Evolutionary conservation across 768 basidiomycete species (phyloP), one percentile per base, ranked within the genome.

Genomic region (Podaxis sp.): DNA sequence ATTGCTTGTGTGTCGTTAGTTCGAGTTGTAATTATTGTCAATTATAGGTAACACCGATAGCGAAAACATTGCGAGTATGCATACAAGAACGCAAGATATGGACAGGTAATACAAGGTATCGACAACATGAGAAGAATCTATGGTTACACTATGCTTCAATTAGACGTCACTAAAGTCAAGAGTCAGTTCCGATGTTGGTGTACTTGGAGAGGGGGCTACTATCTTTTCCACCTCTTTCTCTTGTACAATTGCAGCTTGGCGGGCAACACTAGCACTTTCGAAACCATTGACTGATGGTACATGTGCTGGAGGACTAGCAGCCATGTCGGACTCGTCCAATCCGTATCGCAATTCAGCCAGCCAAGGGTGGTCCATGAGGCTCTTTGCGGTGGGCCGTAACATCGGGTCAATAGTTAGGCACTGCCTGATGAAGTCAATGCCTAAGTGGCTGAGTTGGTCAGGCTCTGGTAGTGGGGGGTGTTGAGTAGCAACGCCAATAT

Each of bases 401-500:
- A 88, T 80, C 0, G 95, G 87, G 69, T 96, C 94, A 56, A 99
- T 90, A 11, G 85, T 93, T 46, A 99, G 77, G 74, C 96, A 99
- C 69, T 88, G 86, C 64, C 91, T 90, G 77, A 97, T 96, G 73
- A 99, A 99, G 73, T 88, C 88, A 72, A 98, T 95, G 24, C 97
- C 97, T 38, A 89, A 72, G 44, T 89, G 88, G 69, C 93, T 91
- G 30, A 99, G 86, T 75, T 99, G 93, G 54, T 87, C 88, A 7
- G 91, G 84, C 67, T 98, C 95, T 3, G 97, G 97, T 13, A 99
- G 78, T 7, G 95, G 96, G 17, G 97, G 97, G 70, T 97, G 95
- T 68, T 99, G 91, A 2, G 95, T 96, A 6, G 96, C 92, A 50
- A 97, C 93, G 50, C 96, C 96, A 61, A 98, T 97, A 72, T 96